Evolutionary conservation across 495 filamentous ascomycete genomes (phyloP).

Genomic region (Penicillium lagena): DNA sequence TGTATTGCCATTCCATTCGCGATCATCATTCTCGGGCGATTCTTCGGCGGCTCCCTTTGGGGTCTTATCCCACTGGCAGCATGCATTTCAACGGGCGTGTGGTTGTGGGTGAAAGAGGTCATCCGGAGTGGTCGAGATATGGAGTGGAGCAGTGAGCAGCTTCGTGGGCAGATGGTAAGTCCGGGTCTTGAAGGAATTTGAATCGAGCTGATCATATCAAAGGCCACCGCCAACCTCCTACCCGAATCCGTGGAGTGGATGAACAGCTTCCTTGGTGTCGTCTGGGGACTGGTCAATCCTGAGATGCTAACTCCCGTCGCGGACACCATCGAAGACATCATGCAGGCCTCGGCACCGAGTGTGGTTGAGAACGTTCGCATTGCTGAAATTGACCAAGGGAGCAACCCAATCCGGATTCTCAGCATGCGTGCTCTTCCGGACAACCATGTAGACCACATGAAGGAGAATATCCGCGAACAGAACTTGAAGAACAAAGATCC

Average conservation of each 20-base stretch:
- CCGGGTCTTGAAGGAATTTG: not conserved
- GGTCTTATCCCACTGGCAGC: constrained; percentile 66
- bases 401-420: constrained; percentile 83
- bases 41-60: constrained; percentile 70
- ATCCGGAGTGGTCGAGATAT: constrained; percentile 71
- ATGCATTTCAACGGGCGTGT: constrained; percentile 69
- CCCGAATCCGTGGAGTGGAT: constrained; percentile 95
- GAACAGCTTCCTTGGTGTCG: constrained; percentile 73
- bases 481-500: constrained; percentile 78
- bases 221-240: constrained; percentile 76
- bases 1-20: constrained; percentile 61
- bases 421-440: constrained; percentile 86
- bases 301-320: constrained; percentile 80
- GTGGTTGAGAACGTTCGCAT: constrained; percentile 91
- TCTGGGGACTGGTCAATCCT: constrained; percentile 88
- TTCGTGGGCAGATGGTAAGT: constrained; percentile 71
- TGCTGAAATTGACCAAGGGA: constrained; percentile 92
- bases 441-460: constrained; percentile 68
- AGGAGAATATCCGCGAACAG: constrained; percentile 67
- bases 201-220: not conserved
- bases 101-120: constrained; percentile 83
- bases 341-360: constrained; percentile 88
- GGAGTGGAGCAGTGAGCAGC: constrained; percentile 85
- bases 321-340: constrained; percentile 80
- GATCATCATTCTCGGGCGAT: constrained; percentile 70